phyloP scores from a whole-genome alignment of 805 yeast species.

The Saccharomycopsis amapae region DNA sequence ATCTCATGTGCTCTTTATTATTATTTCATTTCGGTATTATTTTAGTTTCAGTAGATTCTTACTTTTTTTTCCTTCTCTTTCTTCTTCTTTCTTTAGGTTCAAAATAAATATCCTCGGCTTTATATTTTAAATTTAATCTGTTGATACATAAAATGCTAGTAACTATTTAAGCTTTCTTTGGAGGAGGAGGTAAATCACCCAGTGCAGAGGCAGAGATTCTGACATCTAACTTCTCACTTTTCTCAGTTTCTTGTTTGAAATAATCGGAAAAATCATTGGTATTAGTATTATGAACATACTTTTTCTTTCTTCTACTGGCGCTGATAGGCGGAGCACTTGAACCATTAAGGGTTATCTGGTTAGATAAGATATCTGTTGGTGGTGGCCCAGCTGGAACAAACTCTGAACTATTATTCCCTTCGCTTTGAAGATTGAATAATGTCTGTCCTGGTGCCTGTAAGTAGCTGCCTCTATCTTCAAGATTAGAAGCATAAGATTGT shows the following conservation, averaged over 20 bases:
- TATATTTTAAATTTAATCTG: no score
- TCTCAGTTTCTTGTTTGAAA: constrained; percentile 36
- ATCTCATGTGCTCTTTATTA: no score
- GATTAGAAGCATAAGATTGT: constrained; percentile 27
- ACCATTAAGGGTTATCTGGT: not conserved
- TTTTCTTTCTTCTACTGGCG: constrained; percentile 26
- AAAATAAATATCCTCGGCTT: no score
- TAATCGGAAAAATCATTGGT: constrained; percentile 32
- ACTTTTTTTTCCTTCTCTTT: no score
- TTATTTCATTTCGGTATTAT: no score
- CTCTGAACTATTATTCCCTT: constrained; percentile 12
- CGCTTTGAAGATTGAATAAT: constrained; percentile 13
- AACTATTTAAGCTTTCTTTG: constrained; percentile 24
- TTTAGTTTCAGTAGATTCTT: no score
- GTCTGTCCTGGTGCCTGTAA: constrained; percentile 21
- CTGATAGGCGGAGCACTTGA: constrained; percentile 24
- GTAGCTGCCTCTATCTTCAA: constrained; percentile 22
- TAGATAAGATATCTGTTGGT: no score
- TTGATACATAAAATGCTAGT: no score
- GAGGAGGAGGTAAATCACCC: constrained; percentile 32
- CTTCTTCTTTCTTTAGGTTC: no score
- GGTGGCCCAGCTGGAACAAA: constrained; percentile 13
- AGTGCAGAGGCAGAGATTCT: constrained; percentile 25
- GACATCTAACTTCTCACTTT: constrained; percentile 34
- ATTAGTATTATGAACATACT: constrained; percentile 4